Conservation (phyloP, 352 stramenopile genomes). For the Phytophthora pinifolia region DNA sequence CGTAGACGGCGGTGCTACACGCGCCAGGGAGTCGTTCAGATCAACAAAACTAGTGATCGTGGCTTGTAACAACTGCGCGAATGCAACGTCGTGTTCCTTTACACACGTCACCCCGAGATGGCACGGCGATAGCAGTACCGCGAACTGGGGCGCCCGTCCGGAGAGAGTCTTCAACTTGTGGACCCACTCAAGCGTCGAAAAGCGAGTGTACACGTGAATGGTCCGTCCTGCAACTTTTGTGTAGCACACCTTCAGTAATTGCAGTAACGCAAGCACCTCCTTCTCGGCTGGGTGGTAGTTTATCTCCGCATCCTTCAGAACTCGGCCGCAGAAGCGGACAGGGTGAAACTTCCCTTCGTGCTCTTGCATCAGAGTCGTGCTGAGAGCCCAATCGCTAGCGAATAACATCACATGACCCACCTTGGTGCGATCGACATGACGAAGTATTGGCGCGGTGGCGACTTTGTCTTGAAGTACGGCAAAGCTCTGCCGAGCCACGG, state of each 20-base stretch:
- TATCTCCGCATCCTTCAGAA: slow-evolving; percentile 6
- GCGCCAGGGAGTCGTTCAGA: background rate
- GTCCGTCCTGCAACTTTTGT: slow-evolving; percentile 1
- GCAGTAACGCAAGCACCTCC: slow-evolving; percentile 15
- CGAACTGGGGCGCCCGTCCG: slow-evolving; percentile 6
- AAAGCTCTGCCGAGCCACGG: background rate
- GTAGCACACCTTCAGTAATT: slow-evolving; percentile 11
- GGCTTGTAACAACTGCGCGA: slow-evolving; percentile 2
- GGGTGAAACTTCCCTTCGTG: slow-evolving; percentile 10
- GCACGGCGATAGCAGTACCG: slow-evolving; percentile 11
- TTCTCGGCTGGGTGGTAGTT: slow-evolving; percentile 6
- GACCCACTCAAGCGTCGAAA: slow-evolving; percentile 23
- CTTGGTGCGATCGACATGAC: background rate
- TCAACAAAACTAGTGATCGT: background rate
- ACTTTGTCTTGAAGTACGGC: slow-evolving; percentile 11
- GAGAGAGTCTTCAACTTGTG: slow-evolving; percentile 8
- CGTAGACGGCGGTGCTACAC: slow-evolving; percentile 1
- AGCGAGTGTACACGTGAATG: slow-evolving; percentile 14
- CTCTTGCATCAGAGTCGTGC: slow-evolving; percentile 6
- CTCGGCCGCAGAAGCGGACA: slow-evolving; percentile 4
- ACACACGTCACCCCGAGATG: background rate
- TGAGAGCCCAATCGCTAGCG: slow-evolving; percentile 17
- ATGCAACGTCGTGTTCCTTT: slow-evolving; percentile 1
- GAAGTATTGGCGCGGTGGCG: background rate
- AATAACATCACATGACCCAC: slow-evolving; percentile 9